Evolutionary conservation across 805 yeast species (phyloP).

Genomic region (Barnettozyma populi): DNA sequence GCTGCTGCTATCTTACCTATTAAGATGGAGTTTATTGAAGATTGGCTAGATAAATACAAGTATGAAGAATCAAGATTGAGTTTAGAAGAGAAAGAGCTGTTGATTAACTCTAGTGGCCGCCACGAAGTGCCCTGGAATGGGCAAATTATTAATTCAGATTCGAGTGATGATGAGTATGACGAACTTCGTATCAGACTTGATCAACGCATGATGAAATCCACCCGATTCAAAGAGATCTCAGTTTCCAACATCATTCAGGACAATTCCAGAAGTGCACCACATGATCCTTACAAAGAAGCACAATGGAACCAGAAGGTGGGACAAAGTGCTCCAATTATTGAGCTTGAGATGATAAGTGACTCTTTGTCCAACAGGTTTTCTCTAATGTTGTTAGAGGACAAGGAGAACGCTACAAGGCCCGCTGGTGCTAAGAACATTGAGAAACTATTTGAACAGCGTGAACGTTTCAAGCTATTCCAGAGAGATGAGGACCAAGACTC

Average conservation of each 20-base stretch:
- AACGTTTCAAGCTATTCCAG: not conserved
- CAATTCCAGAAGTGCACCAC: conserved; percentile 4
- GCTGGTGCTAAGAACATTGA: not conserved
- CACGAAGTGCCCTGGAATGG: not conserved
- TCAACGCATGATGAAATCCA: not conserved
- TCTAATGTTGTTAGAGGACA: conserved; percentile 3
- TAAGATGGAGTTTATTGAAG: conserved; percentile 7
- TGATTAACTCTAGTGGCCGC: not conserved
- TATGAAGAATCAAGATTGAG: conserved; percentile 4
- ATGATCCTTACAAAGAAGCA: not conserved
- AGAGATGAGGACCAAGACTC: not conserved
- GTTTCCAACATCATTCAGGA: not conserved
- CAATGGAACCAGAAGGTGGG: not conserved
- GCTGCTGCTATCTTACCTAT: not conserved
- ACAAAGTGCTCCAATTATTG: conserved; percentile 3
- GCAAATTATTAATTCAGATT: not conserved
- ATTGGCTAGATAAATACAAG: conserved; percentile 10
- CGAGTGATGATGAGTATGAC: not conserved
- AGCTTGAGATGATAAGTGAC: not conserved
- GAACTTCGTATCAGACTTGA: not conserved
- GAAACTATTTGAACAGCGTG: not conserved
- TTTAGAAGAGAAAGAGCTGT: conserved; percentile 2
- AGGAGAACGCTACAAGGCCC: not conserved
- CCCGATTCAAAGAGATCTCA: not conserved
- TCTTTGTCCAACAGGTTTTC: conserved; percentile 5